Evolutionary conservation across 768 basidiomycete genomes (phyloP).

Genomic region (Suillus clintonianus): DNA sequence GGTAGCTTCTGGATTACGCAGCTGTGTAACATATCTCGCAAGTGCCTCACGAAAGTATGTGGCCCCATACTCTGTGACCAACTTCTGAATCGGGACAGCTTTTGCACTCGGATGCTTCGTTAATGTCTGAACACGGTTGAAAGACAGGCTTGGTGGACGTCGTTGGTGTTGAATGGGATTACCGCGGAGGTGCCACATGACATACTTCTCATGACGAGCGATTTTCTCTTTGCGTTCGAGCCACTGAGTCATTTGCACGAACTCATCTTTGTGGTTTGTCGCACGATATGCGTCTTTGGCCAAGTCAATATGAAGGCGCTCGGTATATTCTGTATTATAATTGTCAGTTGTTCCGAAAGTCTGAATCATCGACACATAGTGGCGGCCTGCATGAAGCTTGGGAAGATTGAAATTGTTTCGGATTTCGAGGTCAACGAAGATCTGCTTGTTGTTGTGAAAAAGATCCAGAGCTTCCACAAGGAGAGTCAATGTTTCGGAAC

Average conservation of each 20-base stretch:
- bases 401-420: background rate
- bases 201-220: background rate
- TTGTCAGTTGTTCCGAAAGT: background rate
- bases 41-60: no score
- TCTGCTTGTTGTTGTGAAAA: background rate
- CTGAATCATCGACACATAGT: background rate
- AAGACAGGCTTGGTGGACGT: background rate
- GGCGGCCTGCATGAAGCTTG: background rate
- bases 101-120: background rate
- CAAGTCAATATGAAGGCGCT: background rate
- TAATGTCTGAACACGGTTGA: background rate
- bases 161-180: background rate
- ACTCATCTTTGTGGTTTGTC: background rate
- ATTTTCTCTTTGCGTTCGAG: background rate
- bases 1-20: background rate
- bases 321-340: background rate
- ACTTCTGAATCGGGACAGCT: background rate
- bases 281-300: background rate
- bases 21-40: background rate
- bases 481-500: background rate
- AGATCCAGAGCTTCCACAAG: background rate
- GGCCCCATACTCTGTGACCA: background rate
- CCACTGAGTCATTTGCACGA: background rate
- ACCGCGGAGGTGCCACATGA: background rate
- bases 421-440: background rate